phyloP scores from a whole-genome alignment of 148 eudicot species.

The Gaultheria prostrata region DNA sequence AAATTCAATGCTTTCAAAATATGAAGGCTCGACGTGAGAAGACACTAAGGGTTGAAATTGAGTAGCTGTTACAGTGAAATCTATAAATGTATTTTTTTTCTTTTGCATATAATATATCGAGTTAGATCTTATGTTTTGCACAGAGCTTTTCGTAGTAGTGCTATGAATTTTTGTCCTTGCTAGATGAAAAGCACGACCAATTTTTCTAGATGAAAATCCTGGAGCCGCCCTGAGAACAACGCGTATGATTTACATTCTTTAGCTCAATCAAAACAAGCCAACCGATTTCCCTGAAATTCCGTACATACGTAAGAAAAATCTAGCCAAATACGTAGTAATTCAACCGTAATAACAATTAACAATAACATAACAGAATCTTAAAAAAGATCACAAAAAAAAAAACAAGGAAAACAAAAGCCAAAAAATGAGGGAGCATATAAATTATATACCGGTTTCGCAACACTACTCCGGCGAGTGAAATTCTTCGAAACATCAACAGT shows the following conservation, averaged over 20 bases:
- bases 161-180: too few species aligned
- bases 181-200: too few species aligned
- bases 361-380: background rate
- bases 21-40: too few species aligned
- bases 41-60: too few species aligned
- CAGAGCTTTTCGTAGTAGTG: too few species aligned
- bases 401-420: background rate
- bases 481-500: conserved; percentile 16
- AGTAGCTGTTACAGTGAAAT: too few species aligned
- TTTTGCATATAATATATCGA: too few species aligned
- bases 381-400: background rate
- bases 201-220: too few species aligned
- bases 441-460: conserved; percentile 8
- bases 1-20: too few species aligned
- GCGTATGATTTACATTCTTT: background rate
- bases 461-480: background rate
- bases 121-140: too few species aligned
- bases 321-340: background rate
- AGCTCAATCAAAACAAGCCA: background rate
- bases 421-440: background rate
- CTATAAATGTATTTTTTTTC: too few species aligned
- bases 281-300: background rate
- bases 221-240: background rate
- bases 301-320: conserved; percentile 1
- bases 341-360: background rate